Conservation (phyloP, 2,329 filamentous ascomycete genomes). For the Ophiocordyceps robertsii region DNA sequence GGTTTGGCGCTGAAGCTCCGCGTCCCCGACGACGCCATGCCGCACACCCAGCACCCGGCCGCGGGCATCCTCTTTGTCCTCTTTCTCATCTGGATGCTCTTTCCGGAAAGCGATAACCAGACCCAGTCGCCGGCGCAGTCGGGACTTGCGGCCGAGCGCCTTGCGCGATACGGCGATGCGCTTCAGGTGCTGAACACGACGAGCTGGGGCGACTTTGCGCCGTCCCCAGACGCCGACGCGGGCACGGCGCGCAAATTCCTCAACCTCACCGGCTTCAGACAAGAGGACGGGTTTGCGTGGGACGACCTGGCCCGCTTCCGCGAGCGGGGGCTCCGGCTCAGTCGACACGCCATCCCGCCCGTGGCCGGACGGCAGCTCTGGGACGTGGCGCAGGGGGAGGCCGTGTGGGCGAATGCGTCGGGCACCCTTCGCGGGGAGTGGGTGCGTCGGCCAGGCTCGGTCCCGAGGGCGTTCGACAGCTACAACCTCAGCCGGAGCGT, state of each 20-base stretch:
- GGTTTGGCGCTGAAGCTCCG: not conserved
- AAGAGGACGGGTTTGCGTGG: conserved; percentile 68
- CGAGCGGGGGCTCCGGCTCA: conserved; percentile 49
- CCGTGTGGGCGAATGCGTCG: conserved; percentile 66
- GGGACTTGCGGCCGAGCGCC: conserved; percentile 26
- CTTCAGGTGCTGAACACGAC: conserved; percentile 41
- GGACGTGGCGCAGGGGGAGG: conserved; percentile 22
- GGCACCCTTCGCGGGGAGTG: conserved; percentile 67
- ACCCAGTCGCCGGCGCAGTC: conserved; percentile 18
- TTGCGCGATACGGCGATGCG: conserved; percentile 37
- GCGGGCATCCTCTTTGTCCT: conserved; percentile 15
- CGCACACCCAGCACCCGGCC: conserved; percentile 28
- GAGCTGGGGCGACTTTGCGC: conserved; percentile 46
- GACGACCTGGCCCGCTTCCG: conserved; percentile 54
- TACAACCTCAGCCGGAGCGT: conserved; percentile 54
- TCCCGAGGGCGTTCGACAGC: conserved; percentile 29
- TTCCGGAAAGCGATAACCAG: conserved; percentile 21
- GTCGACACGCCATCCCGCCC: conserved; percentile 33
- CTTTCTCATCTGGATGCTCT: conserved; percentile 25
- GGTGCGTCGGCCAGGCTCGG: conserved; percentile 43
- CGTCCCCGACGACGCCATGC: conserved; percentile 19
- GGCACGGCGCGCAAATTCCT: conserved; percentile 29
- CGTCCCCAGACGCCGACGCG: conserved; percentile 15
- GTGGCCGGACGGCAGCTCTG: conserved; percentile 27
- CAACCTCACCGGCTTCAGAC: conserved; percentile 65